phyloP scores from a whole-genome alignment of 1,284 basidiomycete species.

The Sanguinoderma infundibulare region DNA sequence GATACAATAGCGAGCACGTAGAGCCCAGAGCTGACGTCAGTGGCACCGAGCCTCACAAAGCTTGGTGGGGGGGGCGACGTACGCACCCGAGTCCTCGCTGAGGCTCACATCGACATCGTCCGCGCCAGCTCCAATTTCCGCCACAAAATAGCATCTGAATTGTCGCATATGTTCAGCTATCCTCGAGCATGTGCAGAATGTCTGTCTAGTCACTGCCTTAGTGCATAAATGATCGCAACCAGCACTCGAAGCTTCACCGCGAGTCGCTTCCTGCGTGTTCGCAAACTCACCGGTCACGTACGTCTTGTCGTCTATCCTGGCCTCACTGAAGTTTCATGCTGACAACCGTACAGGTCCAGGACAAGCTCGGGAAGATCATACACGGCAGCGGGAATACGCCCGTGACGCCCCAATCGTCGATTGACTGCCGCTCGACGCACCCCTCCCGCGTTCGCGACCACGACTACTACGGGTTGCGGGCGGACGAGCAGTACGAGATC shows the following conservation, averaged over 20 bases:
- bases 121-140: too few relatives aligned
- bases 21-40: too few relatives aligned
- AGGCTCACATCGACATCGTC: too few relatives aligned
- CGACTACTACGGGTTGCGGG: constrained; percentile 36
- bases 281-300: constrained; percentile 86
- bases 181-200: too few relatives aligned
- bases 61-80: too few relatives aligned
- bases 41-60: too few relatives aligned
- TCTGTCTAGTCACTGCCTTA: too few relatives aligned
- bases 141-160: too few relatives aligned
- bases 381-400: constrained; percentile 26
- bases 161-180: too few relatives aligned
- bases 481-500: constrained; percentile 87
- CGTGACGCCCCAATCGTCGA: constrained; percentile 50
- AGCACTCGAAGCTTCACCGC: constrained; percentile 90
- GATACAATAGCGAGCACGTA: too few relatives aligned
- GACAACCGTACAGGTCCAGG: constrained; percentile 63
- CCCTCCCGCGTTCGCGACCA: constrained; percentile 22
- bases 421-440: constrained; percentile 39
- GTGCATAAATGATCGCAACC: constrained; percentile 43
- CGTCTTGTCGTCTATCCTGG: constrained; percentile 35
- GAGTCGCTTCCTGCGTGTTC: constrained; percentile 81
- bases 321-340: not conserved
- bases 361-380: constrained; percentile 77
- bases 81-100: too few relatives aligned